phyloP scores from a whole-genome alignment of 768 basidiomycete genomes.

The Chlorophyllum brunneum region DNA sequence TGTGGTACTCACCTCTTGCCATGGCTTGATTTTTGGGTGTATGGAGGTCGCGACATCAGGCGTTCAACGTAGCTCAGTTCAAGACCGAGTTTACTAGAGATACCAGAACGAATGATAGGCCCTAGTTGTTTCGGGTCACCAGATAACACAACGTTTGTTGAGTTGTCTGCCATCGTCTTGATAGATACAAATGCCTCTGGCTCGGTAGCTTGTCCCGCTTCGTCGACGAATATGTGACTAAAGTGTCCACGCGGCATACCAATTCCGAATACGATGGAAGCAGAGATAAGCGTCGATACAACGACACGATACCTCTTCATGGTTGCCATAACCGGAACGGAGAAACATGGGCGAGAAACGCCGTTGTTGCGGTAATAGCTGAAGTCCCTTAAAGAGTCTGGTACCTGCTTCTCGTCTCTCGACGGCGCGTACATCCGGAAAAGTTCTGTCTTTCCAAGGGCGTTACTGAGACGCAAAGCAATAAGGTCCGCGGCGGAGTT shows the following conservation, averaged over 20 bases:
- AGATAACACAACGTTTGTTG: constrained; percentile 57
- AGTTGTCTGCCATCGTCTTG: constrained; percentile 50
- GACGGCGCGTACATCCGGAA: constrained; percentile 58
- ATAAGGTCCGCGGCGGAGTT: constrained; percentile 65
- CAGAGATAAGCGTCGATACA: constrained; percentile 65
- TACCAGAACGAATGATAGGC: constrained; percentile 56
- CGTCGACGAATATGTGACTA: constrained; percentile 66
- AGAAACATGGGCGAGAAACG: constrained; percentile 25
- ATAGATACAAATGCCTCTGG: constrained; percentile 62
- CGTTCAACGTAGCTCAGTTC: constrained; percentile 61
- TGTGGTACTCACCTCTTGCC: constrained; percentile 26
- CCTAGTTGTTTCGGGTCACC: constrained; percentile 74
- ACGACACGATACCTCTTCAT: constrained; percentile 47
- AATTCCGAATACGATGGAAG: constrained; percentile 49
- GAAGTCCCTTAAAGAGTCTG: constrained; percentile 37
- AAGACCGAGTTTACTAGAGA: constrained; percentile 55
- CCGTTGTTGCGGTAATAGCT: constrained; percentile 30
- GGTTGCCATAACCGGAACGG: constrained; percentile 32
- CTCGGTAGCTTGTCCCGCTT: constrained; percentile 71
- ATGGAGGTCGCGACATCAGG: constrained; percentile 32
- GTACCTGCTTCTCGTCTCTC: constrained; percentile 39
- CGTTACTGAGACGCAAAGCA: constrained; percentile 35
- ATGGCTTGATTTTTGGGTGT: constrained; percentile 18
- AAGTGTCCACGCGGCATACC: constrained; percentile 61
- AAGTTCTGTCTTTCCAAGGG: constrained; percentile 30